These are phyloP conservation scores for Allantophomopsis cytisporea DNA, from an alignment of 2,329 filamentous ascomycete genomes.

Conservation along the genomic window DNA sequence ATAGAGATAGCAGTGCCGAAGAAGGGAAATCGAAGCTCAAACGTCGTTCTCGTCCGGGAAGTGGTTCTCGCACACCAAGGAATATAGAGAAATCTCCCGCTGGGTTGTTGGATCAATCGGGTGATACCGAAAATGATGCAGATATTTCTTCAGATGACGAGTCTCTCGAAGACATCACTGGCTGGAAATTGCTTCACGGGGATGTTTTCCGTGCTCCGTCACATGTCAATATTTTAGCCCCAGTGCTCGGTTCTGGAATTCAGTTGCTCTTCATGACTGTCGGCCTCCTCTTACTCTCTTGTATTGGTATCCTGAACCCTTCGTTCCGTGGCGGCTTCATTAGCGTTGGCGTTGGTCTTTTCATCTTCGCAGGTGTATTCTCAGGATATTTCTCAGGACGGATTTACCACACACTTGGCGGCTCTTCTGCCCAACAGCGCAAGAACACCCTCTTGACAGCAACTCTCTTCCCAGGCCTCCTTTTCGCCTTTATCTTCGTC, in stretches of 20 bases:
- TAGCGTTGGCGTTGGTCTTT: constrained; percentile 70
- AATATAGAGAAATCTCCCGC: constrained; percentile 34
- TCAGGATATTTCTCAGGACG: constrained; percentile 80
- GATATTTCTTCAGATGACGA: constrained; percentile 56
- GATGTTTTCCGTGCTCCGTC: constrained; percentile 71
- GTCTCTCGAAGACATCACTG: constrained; percentile 63
- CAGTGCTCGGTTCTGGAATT: constrained; percentile 73
- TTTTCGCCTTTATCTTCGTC: constrained; percentile 63
- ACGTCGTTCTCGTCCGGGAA: constrained; percentile 26
- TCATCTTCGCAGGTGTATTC: constrained; percentile 70
- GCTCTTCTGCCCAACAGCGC: constrained; percentile 44
- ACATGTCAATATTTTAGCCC: constrained; percentile 61
- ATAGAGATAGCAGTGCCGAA: constrained; percentile 51
- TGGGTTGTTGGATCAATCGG: constrained; percentile 46
- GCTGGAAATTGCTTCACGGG: constrained; percentile 82
- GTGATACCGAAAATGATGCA: constrained; percentile 34
- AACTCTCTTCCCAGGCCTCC: constrained; percentile 62
- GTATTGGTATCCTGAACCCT: constrained; percentile 68
- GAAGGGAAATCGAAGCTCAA: constrained; percentile 48
- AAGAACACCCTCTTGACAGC: constrained; percentile 70
- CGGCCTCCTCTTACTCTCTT: constrained; percentile 59
- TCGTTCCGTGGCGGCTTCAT: constrained; percentile 85
- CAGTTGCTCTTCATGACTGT: constrained; percentile 74
- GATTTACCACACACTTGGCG: constrained; percentile 74
- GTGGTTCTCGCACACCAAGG: constrained; percentile 27